These are phyloP conservation scores for Encephalitozoon romaleae DNA, from an alignment of 371 early-diverging fungal genomes.

Conservation along the genomic window DNA sequence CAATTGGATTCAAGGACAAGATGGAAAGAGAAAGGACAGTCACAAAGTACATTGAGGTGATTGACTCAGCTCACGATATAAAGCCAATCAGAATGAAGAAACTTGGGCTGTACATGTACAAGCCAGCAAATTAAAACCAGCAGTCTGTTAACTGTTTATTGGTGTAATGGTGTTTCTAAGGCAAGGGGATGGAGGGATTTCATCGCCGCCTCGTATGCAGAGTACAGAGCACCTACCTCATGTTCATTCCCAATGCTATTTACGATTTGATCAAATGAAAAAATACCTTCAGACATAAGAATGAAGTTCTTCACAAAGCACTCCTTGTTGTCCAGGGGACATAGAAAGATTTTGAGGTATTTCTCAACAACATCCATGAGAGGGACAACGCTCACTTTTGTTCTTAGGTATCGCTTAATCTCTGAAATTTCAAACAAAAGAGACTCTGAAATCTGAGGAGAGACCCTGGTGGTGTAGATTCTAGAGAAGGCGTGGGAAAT, in stretches of 20 bases:
- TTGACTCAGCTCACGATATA: not conserved
- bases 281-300: constrained; percentile 40
- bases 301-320: constrained; percentile 56
- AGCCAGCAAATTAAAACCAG: not conserved
- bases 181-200: not conserved
- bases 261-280: constrained; percentile 53
- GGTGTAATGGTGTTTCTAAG: not conserved
- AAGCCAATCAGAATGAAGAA: constrained; percentile 20
- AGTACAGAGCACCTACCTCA: not conserved
- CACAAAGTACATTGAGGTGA: constrained; percentile 27
- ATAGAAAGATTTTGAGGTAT: constrained; percentile 53
- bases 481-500: constrained; percentile 25
- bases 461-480: constrained; percentile 35
- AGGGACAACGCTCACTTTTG: not conserved
- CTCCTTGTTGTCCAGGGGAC: constrained; percentile 17
- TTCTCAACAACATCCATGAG: constrained; percentile 44
- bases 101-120: constrained; percentile 10
- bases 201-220: not conserved
- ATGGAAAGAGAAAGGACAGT: constrained; percentile 57
- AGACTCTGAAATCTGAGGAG: constrained; percentile 8
- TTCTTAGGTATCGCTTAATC: constrained; percentile 35
- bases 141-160: not conserved
- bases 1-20: constrained; percentile 81
- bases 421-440: constrained; percentile 36
- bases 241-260: not conserved